Evolutionary conservation across 1,139 yeast species (phyloP).

Genomic region (Diutina catenulata): DNA sequence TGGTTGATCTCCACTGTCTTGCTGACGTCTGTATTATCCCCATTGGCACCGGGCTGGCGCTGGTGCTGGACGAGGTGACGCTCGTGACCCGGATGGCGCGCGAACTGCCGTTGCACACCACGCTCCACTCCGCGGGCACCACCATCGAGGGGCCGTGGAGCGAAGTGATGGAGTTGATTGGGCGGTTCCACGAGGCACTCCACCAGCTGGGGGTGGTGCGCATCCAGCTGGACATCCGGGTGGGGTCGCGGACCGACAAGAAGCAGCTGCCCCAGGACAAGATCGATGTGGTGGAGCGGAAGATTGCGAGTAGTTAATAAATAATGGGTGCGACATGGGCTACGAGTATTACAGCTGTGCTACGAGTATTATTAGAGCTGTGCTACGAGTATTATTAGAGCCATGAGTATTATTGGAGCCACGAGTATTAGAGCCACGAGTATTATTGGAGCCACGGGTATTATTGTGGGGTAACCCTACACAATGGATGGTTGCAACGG

Average conservation of each 20-base stretch:
- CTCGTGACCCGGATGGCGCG: conserved; percentile 52
- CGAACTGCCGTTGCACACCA: conserved; percentile 48
- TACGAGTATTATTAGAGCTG: too few species aligned
- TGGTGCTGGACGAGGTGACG: conserved; percentile 73
- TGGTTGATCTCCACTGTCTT: conserved; percentile 48
- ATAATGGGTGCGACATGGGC: too few species aligned
- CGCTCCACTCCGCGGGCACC: conserved; percentile 83
- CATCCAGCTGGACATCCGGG: conserved; percentile 75
- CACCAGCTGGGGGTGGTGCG: conserved; percentile 62
- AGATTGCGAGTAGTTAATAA: conserved; percentile 15
- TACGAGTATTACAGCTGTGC: too few species aligned
- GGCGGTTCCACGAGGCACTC: conserved; percentile 62
- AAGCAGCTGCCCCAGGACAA: conserved; percentile 56
- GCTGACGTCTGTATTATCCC: conserved; percentile 82
- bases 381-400: too few species aligned
- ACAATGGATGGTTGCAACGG: too few species aligned
- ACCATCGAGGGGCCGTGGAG: conserved; percentile 92
- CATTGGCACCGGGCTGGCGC: conserved; percentile 66
- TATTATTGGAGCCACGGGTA: too few species aligned
- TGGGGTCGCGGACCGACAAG: conserved; percentile 73
- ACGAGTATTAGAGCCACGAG: too few species aligned
- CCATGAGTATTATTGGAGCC: too few species aligned
- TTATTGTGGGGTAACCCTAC: too few species aligned
- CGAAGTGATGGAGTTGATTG: conserved; percentile 68
- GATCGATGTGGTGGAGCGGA: conserved; percentile 45